These are phyloP conservation scores for Datisca glomerata DNA, from an alignment of 306 rosid genomes.

Conservation along the genomic window DNA sequence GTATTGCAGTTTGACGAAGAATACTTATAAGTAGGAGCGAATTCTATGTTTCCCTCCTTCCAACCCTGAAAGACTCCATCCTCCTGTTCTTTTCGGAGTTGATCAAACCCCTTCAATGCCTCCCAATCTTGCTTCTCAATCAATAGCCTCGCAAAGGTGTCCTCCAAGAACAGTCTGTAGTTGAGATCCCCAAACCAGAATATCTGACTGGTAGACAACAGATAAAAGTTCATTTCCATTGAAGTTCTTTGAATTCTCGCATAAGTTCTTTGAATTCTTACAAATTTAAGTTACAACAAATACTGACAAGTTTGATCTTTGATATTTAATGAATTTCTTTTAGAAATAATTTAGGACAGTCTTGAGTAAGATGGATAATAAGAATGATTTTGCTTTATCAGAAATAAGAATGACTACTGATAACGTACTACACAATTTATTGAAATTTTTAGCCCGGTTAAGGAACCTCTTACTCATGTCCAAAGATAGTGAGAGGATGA, in stretches of 20 bases:
- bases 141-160: slow-evolving; percentile 26
- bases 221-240: background rate
- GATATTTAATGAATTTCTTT: no score
- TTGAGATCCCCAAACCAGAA: slow-evolving; percentile 63
- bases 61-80: slow-evolving; percentile 81
- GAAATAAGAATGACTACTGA: no score
- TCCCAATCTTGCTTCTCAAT: slow-evolving; percentile 45
- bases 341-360: no score
- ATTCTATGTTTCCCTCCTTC: slow-evolving; percentile 81
- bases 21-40: slow-evolving; percentile 87
- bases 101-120: slow-evolving; percentile 73
- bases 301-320: no score
- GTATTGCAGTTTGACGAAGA: slow-evolving; percentile 43
- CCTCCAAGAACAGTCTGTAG: slow-evolving; percentile 45
- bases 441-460: background rate
- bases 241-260: no score
- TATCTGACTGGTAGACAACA: slow-evolving; percentile 30
- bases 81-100: slow-evolving; percentile 61
- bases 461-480: slow-evolving; percentile 74
- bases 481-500: slow-evolving; percentile 60
- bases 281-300: no score
- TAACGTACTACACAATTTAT: no score
- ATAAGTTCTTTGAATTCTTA: no score
- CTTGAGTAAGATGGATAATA: no score
- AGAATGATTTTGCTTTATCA: no score